Evolutionary conservation across 257 asterid species (phyloP).

Genomic region (Buddleja alternifolia): DNA sequence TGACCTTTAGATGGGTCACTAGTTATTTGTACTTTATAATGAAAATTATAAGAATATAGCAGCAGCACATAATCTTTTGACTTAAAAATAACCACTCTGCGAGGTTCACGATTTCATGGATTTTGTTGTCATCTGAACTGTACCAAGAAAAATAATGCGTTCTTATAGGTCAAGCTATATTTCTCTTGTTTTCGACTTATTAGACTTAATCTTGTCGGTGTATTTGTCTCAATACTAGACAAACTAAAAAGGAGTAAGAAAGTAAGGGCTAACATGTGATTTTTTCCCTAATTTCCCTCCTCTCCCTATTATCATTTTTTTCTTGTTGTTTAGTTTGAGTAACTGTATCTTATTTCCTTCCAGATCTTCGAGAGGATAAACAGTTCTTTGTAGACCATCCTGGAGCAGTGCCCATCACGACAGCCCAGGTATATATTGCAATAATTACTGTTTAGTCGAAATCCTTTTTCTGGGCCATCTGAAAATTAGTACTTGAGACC

Average conservation of each 20-base stretch:
- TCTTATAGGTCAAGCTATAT: too few species aligned
- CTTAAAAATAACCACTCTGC: too few species aligned
- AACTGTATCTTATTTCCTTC: conserved; percentile 26
- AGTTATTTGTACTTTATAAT: not conserved
- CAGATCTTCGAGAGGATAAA: conserved; percentile 81
- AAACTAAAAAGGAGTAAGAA: not conserved
- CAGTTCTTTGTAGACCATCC: conserved; percentile 76
- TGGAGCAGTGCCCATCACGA: conserved; percentile 70
- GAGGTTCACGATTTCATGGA: too few species aligned
- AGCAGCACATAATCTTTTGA: not conserved
- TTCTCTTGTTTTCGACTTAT: not conserved
- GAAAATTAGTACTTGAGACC: not conserved
- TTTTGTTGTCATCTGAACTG: not conserved
- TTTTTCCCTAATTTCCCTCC: not conserved
- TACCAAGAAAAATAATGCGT: not conserved
- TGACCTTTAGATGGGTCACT: not conserved
- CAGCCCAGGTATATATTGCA: conserved; percentile 56
- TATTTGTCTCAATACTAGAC: not conserved
- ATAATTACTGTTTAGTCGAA: not conserved
- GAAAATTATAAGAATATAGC: not conserved
- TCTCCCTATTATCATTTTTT: not conserved
- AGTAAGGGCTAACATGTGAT: not conserved
- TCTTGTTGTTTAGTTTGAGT: conserved; percentile 5
- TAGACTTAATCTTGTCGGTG: not conserved
- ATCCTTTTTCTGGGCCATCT: not conserved